A percentile compares a stretch with the other conserved stretches of the same genome.
Conservation (phyloP, 805 yeast genomes). For the Naumovozyma dairenensis region DNA sequence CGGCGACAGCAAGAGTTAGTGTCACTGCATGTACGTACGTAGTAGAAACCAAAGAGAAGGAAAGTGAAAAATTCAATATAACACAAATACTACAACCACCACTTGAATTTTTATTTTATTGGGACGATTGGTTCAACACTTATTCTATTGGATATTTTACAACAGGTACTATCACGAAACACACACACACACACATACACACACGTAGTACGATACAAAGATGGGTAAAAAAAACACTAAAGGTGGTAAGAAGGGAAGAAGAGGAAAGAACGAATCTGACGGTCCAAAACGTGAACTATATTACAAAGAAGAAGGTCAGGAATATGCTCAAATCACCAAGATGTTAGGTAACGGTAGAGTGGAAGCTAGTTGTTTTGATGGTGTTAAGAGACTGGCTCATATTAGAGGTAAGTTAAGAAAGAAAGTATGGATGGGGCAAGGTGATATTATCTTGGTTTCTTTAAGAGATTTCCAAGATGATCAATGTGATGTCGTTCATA, state of each 20-base stretch:
- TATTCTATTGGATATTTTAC: no score
- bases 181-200: background rate
- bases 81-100: no score
- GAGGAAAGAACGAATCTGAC: constrained; percentile 93
- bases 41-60: no score
- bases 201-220: constrained; percentile 2
- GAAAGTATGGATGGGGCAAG: constrained; percentile 99
- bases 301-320: constrained; percentile 93
- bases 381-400: constrained; percentile 87
- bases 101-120: no score
- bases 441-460: constrained; percentile 92
- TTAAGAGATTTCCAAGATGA: constrained; percentile 98
- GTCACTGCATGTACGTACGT: no score
- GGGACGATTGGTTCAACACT: no score
- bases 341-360: constrained; percentile 98
- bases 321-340: constrained; percentile 94
- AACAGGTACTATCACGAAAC: no score
- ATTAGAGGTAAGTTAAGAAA: constrained; percentile 98
- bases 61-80: no score
- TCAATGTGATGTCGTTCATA: constrained; percentile 95
- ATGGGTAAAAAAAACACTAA: constrained; percentile 35
- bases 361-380: constrained; percentile 92
- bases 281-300: constrained; percentile 90
- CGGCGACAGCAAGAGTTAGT: no score
- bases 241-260: constrained; percentile 88